Conservation (phyloP, 2,329 filamentous ascomycete species). For the Clonostachys chloroleuca region DNA sequence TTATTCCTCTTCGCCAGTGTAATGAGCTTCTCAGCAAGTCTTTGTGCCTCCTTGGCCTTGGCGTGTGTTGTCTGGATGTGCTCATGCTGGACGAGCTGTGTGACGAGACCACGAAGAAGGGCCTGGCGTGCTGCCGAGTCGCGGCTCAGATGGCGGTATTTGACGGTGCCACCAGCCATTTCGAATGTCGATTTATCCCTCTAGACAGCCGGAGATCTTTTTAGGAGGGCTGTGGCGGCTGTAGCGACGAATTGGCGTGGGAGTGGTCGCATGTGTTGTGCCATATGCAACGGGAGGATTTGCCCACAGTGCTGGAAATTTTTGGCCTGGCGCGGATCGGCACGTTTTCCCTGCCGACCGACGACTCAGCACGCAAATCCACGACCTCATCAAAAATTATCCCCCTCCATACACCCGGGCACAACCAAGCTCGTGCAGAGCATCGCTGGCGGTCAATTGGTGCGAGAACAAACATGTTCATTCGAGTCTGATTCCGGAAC, state of each 20-base stretch:
- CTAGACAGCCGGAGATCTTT: too few relatives aligned
- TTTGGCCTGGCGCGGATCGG: conserved; percentile 19
- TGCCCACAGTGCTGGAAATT: conserved; percentile 13
- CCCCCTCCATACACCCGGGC: conserved; percentile 18
- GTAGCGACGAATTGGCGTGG: too few relatives aligned
- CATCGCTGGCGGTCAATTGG: too few relatives aligned
- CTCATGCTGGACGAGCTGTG: conserved; percentile 89
- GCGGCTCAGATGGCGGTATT: conserved; percentile 86
- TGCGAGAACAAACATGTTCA: too few relatives aligned
- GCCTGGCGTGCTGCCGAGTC: conserved; percentile 85
- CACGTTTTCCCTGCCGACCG: conserved; percentile 15
- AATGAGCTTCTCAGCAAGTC: conserved; percentile 89
- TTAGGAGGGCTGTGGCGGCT: too few relatives aligned
- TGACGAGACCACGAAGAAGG: conserved; percentile 91
- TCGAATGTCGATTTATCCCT: neutral
- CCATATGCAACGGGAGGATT: too few relatives aligned
- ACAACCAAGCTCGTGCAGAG: neutral
- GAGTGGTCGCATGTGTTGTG: too few relatives aligned
- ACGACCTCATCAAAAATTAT: neutral
- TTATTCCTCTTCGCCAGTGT: conserved; percentile 93
- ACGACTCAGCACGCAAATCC: neutral
- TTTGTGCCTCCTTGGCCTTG: conserved; percentile 96
- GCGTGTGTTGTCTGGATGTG: conserved; percentile 91
- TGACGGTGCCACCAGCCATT: conserved; percentile 84
- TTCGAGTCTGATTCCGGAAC: too few relatives aligned